Evolutionary conservation across 2,329 filamentous ascomycete species (phyloP), one percentile per base, ranked within the genome.

Genomic region (Colletotrichum siamense): DNA sequence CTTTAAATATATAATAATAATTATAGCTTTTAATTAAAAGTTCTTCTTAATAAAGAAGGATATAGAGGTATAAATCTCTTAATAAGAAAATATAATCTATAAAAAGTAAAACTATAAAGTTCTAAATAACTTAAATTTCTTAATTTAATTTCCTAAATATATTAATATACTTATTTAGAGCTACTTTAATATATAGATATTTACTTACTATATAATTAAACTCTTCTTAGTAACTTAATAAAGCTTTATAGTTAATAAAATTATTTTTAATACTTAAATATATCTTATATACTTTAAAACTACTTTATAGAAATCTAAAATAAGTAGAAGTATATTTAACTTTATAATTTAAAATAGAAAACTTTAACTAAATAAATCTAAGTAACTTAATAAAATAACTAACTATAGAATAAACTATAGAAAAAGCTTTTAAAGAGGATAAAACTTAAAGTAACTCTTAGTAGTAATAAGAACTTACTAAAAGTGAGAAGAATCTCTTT

Each of bases 171-270:
- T 44, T n/a, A n/a, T 0, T n/a, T 44, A 12, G 0, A 44, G 9
- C 18, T 44, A n/a, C 5, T 2, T 44, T n/a, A n/a, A 12, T 3
- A 6, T 44, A 3, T 44, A 44, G 18, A 44, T 44, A 44, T 44
- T 1, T 44, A 44, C 0, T 2, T 49, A n/a, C 1, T 49, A 49
- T 49, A 49, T 49, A n/a, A 49, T 0, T 49, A n/a, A n/a, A 6
- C 18, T 12, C 0, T 1, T 3, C 4, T 10, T n/a, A 44, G n/a
- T n/a, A n/a, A 0, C 10, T 6, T 10, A 44, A 6, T 44, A 44
- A 0, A 44, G 1, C 1, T 6, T 44, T 44, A 44, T n/a, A 10
- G 1, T 44, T 18, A 44, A 8, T 0, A 2, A 44, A 10, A 0
- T n/a, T n/a, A n/a, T 44, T 0, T 10, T 1, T n/a, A 44, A 44